phyloP scores from a whole-genome alignment of 352 stramenopile genomes.

The Pythium dissotocum region DNA sequence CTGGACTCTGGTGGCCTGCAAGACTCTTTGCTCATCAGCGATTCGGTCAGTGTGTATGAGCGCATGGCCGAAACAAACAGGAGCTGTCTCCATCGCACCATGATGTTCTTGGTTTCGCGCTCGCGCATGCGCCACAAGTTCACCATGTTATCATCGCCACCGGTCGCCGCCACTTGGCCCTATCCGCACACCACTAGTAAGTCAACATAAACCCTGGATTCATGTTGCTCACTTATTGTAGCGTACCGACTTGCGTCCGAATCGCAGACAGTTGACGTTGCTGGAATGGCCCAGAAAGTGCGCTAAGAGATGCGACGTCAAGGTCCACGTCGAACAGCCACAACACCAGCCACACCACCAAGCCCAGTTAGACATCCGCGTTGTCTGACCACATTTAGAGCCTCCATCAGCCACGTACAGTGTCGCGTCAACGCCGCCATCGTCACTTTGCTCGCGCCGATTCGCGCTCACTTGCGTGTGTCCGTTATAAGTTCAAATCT shows the following conservation, averaged over 20 bases:
- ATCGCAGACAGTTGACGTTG: conserved; percentile 83
- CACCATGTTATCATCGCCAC: conserved; percentile 77
- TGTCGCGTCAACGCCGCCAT: conserved; percentile 52
- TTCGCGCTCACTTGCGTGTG: conserved; percentile 6
- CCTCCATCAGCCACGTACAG: conserved; percentile 36
- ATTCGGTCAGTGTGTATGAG: too few species aligned
- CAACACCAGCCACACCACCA: background rate
- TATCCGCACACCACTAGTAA: conserved; percentile 25
- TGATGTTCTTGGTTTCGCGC: conserved; percentile 88
- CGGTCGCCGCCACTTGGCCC: conserved; percentile 79
- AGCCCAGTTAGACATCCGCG: background rate
- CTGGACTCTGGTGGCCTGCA: conserved; percentile 66
- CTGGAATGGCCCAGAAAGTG: conserved; percentile 80
- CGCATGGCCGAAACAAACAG: too few species aligned
- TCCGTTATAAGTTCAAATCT: conserved; percentile 24
- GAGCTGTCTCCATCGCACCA: conserved; percentile 36
- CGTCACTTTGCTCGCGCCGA: conserved; percentile 9
- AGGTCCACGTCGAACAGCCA: background rate
- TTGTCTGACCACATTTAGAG: background rate
- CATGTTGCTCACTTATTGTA: background rate
- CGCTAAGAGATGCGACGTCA: conserved; percentile 31
- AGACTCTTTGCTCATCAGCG: conserved; percentile 48
- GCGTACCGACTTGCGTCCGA: conserved; percentile 78
- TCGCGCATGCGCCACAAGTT: conserved; percentile 88
- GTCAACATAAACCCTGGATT: background rate